Evolutionary conservation across 2,329 filamentous ascomycete species (phyloP).

Genomic region (Sporothrix mexicana): DNA sequence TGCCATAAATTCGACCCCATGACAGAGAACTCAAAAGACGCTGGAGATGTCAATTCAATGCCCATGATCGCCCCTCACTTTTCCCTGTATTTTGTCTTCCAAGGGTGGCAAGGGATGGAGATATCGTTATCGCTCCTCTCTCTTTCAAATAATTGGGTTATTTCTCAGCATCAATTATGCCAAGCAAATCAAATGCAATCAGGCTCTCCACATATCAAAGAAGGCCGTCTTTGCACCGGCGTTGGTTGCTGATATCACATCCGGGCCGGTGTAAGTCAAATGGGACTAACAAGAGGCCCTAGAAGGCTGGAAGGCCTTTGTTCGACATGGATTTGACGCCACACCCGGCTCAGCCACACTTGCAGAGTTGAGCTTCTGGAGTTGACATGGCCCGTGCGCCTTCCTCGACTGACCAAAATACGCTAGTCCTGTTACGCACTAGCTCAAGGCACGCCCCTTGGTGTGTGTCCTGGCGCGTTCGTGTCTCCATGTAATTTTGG

Average conservation of each 20-base stretch:
- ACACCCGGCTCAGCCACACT: constrained; percentile 12
- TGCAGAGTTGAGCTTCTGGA: neutral
- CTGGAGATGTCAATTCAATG: neutral
- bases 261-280: constrained; percentile 11
- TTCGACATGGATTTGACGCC: neutral
- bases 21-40: neutral
- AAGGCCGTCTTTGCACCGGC: neutral
- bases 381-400: constrained; percentile 12
- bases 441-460: constrained; percentile 34
- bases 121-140: neutral
- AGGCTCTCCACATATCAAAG: neutral
- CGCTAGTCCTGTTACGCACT: constrained; percentile 18
- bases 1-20: neutral
- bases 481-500: constrained; percentile 31
- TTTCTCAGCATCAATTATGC: neutral
- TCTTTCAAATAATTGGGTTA: neutral
- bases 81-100: neutral
- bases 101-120: neutral
- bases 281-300: too few relatives aligned
- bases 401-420: neutral
- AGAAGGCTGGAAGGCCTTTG: neutral
- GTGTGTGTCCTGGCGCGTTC: constrained; percentile 31
- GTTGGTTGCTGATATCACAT: constrained; percentile 18
- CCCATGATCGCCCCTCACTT: neutral
- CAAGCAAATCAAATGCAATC: neutral